Conservation (phyloP, 805 yeast species). For the Candida sanyiensis region DNA sequence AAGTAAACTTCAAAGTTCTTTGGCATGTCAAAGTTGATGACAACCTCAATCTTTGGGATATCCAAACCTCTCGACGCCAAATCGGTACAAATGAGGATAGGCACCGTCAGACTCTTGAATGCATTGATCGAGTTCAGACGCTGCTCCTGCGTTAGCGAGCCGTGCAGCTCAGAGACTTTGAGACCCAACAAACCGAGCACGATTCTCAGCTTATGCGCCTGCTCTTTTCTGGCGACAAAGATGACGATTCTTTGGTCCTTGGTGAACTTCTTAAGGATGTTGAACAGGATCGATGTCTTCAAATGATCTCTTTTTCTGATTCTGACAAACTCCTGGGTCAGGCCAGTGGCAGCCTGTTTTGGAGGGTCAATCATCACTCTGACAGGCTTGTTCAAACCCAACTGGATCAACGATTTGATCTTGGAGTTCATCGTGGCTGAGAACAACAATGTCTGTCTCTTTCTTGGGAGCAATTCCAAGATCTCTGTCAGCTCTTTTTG, state of each 20-base stretch:
- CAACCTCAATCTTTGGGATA: conserved; percentile 95
- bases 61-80: conserved; percentile 98
- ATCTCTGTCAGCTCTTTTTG: conserved; percentile 92
- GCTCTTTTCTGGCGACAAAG: conserved; percentile 86
- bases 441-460: conserved; percentile 88
- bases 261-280: conserved; percentile 63
- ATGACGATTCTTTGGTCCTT: conserved; percentile 70
- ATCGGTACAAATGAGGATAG: conserved; percentile 92
- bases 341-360: conserved; percentile 85
- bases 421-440: conserved; percentile 98
- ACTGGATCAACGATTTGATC: conserved; percentile 79
- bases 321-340: conserved; percentile 91
- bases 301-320: conserved; percentile 81
- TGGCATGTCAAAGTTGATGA: conserved; percentile 94
- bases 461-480: conserved; percentile 76
- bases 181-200: conserved; percentile 68
- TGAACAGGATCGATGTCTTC: conserved; percentile 77
- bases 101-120: conserved; percentile 77
- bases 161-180: conserved; percentile 76
- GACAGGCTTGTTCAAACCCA: conserved; percentile 86
- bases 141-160: conserved; percentile 85
- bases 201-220: conserved; percentile 82
- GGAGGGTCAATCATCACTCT: conserved; percentile 96
- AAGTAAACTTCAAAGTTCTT: conserved; percentile 83
- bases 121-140: conserved; percentile 79